Percentiles rank a stretch among this genome's conserved stretches.
Conservation (phyloP, 2,329 filamentous ascomycete genomes). For the Zymoseptoria passerinii region DNA sequence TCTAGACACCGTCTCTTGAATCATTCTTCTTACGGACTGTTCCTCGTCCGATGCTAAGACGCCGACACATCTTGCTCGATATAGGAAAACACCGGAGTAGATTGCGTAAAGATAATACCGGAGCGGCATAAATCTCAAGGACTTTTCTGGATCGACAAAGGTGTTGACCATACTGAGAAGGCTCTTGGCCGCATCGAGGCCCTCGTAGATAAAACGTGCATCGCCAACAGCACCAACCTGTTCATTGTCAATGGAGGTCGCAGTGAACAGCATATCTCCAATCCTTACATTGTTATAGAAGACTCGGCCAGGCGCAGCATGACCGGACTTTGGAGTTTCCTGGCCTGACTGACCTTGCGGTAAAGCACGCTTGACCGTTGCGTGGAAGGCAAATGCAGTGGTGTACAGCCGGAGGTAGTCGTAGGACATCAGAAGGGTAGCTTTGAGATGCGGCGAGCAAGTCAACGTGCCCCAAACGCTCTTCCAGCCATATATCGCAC, state of each 20-base stretch:
- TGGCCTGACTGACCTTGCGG: slow-evolving; percentile 25
- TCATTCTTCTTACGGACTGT: slow-evolving; percentile 38
- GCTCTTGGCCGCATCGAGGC: slow-evolving; percentile 42
- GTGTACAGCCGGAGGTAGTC: slow-evolving; percentile 66
- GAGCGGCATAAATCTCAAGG: slow-evolving; percentile 41
- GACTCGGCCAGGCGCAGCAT: slow-evolving; percentile 23
- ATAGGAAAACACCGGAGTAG: slow-evolving; percentile 43
- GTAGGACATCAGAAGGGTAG: slow-evolving; percentile 60
- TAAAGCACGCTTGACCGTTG: slow-evolving; percentile 47
- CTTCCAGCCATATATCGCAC: slow-evolving; percentile 62
- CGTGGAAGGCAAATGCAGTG: slow-evolving; percentile 68
- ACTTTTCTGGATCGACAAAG: slow-evolving; percentile 41
- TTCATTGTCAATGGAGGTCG: background rate
- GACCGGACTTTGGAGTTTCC: slow-evolving; percentile 13
- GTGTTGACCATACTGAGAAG: slow-evolving; percentile 44
- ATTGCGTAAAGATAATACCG: slow-evolving; percentile 44
- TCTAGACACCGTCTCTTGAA: slow-evolving; percentile 38
- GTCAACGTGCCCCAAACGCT: slow-evolving; percentile 58
- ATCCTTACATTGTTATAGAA: slow-evolving; percentile 37
- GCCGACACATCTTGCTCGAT: slow-evolving; percentile 41
- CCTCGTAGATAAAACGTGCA: slow-evolving; percentile 44
- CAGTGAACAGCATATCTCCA: background rate
- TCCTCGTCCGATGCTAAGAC: slow-evolving; percentile 42
- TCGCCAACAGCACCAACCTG: slow-evolving; percentile 40
- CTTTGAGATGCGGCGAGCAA: slow-evolving; percentile 59